These are phyloP conservation scores for Arthrobotrys pseudoclavata DNA, from an alignment of 2,329 filamentous ascomycete genomes.

Conservation along the genomic window DNA sequence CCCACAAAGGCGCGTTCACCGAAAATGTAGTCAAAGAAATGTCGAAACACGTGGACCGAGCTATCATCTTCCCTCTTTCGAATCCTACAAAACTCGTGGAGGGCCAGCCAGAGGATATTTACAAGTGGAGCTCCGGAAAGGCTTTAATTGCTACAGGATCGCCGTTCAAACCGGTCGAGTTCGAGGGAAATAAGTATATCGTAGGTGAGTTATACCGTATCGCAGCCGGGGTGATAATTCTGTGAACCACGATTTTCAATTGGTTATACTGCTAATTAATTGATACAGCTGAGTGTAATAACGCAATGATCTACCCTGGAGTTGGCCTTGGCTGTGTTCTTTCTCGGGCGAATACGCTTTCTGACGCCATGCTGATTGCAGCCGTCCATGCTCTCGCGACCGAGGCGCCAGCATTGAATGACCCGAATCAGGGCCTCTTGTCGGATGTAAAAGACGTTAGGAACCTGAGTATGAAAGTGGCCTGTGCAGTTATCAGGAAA, in stretches of 20 bases:
- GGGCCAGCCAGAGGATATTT: slow-evolving; percentile 81
- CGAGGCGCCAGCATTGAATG: slow-evolving; percentile 77
- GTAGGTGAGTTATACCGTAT: slow-evolving; percentile 67
- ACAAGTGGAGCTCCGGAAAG: slow-evolving; percentile 81
- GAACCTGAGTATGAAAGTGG: slow-evolving; percentile 82
- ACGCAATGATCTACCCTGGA: slow-evolving; percentile 85
- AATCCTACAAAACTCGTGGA: slow-evolving; percentile 89
- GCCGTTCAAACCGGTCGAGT: slow-evolving; percentile 81
- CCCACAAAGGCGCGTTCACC: slow-evolving; percentile 81
- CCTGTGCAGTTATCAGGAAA: slow-evolving; percentile 78
- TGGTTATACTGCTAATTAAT: slow-evolving; percentile 62
- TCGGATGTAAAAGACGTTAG: slow-evolving; percentile 82
- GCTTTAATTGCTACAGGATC: slow-evolving; percentile 86
- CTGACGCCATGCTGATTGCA: slow-evolving; percentile 84
- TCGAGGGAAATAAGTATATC: slow-evolving; percentile 71
- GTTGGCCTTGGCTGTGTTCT: slow-evolving; percentile 86
- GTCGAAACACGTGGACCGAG: slow-evolving; percentile 78
- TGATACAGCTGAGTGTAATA: slow-evolving; percentile 82
- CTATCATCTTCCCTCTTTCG: slow-evolving; percentile 84
- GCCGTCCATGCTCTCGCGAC: slow-evolving; percentile 80
- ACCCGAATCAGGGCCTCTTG: slow-evolving; percentile 76
- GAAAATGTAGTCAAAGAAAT: slow-evolving; percentile 81
- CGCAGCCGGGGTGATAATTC: slow-evolving; percentile 64
- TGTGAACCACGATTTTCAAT: background rate
- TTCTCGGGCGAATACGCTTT: slow-evolving; percentile 75